Conservation (phyloP, 2,329 filamentous ascomycete genomes). For the Arthrinium phaeospermum region DNA sequence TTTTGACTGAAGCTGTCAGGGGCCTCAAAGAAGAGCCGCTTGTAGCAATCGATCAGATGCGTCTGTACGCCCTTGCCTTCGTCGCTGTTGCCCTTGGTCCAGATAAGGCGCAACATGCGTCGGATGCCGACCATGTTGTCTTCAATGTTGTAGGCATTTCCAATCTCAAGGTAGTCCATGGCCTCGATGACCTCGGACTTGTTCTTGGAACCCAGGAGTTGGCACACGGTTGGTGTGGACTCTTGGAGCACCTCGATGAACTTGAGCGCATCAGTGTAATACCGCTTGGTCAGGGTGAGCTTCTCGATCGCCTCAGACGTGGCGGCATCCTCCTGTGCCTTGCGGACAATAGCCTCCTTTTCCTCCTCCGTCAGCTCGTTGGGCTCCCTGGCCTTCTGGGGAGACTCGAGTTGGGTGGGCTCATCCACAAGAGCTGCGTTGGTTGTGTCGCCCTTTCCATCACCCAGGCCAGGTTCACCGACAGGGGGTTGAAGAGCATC, state of each 20-base stretch:
- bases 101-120: slow-evolving; percentile 94
- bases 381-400: slow-evolving; percentile 61
- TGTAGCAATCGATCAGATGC: slow-evolving; percentile 96
- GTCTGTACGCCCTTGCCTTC: slow-evolving; percentile 98
- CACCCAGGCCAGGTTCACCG: slow-evolving; percentile 70
- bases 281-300: slow-evolving; percentile 84
- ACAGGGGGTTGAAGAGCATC: slow-evolving; percentile 80
- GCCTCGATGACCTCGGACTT: slow-evolving; percentile 99
- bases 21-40: slow-evolving; percentile 92
- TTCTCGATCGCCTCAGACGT: slow-evolving; percentile 89
- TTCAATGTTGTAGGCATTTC: slow-evolving; percentile 95
- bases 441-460: slow-evolving; percentile 68
- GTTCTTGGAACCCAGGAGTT: slow-evolving; percentile 91
- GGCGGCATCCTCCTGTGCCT: slow-evolving; percentile 84
- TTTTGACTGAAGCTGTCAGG: slow-evolving; percentile 87
- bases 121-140: slow-evolving; percentile 91
- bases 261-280: slow-evolving; percentile 89
- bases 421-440: slow-evolving; percentile 87
- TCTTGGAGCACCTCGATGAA: slow-evolving; percentile 93
- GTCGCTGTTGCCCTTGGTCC: slow-evolving; percentile 99
- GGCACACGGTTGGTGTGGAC: slow-evolving; percentile 80
- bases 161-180: slow-evolving; percentile 96
- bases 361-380: slow-evolving; percentile 78
- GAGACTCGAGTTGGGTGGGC: slow-evolving; percentile 79
- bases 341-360: slow-evolving; percentile 73